Percentiles rank a stretch among this genome's conserved stretches.
Conservation (phyloP, 2,329 filamentous ascomycete species). For the Coniochaeta sp. region DNA sequence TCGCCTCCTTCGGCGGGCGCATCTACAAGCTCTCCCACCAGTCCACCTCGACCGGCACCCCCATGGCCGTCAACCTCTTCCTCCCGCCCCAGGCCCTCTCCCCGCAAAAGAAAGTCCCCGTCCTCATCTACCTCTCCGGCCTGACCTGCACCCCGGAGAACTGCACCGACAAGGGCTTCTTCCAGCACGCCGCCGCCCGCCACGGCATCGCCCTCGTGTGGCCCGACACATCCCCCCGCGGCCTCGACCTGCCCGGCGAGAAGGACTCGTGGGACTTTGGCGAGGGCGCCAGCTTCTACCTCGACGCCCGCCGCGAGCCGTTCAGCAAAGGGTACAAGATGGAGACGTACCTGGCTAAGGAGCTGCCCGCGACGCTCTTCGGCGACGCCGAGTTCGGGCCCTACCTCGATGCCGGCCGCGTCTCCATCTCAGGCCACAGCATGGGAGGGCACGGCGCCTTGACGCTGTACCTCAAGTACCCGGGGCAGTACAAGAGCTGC, state of each 20-base stretch:
- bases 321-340: conserved; percentile 81
- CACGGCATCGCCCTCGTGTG: conserved; percentile 88
- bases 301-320: conserved; percentile 72
- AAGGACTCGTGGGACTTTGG: conserved; percentile 90
- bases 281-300: conserved; percentile 86
- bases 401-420: conserved; percentile 59
- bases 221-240: conserved; percentile 90
- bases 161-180: conserved; percentile 77
- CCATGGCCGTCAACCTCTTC: conserved; percentile 91
- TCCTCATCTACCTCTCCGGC: conserved; percentile 89
- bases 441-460: conserved; percentile 97
- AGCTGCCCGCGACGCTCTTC: conserved; percentile 77
- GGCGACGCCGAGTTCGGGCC: conserved; percentile 53
- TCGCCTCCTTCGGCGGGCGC: conserved; percentile 87
- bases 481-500: conserved; percentile 80
- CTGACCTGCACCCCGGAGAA: conserved; percentile 93
- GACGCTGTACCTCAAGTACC: conserved; percentile 86
- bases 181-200: conserved; percentile 73
- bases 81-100: conserved; percentile 64
- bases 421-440: conserved; percentile 87
- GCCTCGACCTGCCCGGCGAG: conserved; percentile 73
- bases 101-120: conserved; percentile 59
- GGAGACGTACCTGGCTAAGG: conserved; percentile 85
- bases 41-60: conserved; percentile 69
- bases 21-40: conserved; percentile 89